Base-by-base conservation (phyloP, 768 basidiomycete species). In the Amyloporia xantha region DNA sequence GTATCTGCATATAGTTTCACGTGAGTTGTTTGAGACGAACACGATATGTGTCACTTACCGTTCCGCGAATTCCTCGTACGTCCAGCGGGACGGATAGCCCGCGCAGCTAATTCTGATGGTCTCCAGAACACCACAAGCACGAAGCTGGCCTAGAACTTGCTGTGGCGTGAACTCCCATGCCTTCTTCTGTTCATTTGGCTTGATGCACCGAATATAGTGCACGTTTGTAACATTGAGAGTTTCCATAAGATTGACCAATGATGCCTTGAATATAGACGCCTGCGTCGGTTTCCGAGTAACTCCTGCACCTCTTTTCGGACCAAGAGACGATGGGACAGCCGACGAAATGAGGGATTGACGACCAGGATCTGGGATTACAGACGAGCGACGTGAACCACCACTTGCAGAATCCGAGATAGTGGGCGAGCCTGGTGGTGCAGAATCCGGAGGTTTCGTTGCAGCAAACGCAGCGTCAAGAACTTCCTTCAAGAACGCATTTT, bases 131-230 rank as follows among this genome's bases (percentile, higher is more conserved):
- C 96, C 96, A 67, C 96, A 99, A 49, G 96, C 96, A 41, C 96
- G 81, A 24, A 99, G 71, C 65, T 99, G 96, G 17, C 91, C 83
- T 38, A 99, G 69, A 13, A 99, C 96, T 64, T 98, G 93, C 58
- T 94, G 91, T 26, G 94, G 91, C 24, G 86, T 82, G 61, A 97
- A 94, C 63, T 93, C 91, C 96, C 96, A 99, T 30, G 96, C 92
- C 46, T 77, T 82, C 72, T 99, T 99, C 54, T 79, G 77, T 62
- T 99, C 96, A 64, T 99, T 99, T 2, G 96, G 96, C 66, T 99
- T 99, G 73, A 99, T 98, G 66, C 96, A 99, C 41, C 96, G 83
- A 62, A 99, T 99, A 63, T 99, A 99, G 63, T 99, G 96, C 0
- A 97, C 96, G 60, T 99, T 97, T 11, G 96, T 99, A 51, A 90